Evolutionary conservation across 2,329 filamentous ascomycete genomes (phyloP), one percentile per base, ranked within the genome.

Genomic region (Amauroascus niger): DNA sequence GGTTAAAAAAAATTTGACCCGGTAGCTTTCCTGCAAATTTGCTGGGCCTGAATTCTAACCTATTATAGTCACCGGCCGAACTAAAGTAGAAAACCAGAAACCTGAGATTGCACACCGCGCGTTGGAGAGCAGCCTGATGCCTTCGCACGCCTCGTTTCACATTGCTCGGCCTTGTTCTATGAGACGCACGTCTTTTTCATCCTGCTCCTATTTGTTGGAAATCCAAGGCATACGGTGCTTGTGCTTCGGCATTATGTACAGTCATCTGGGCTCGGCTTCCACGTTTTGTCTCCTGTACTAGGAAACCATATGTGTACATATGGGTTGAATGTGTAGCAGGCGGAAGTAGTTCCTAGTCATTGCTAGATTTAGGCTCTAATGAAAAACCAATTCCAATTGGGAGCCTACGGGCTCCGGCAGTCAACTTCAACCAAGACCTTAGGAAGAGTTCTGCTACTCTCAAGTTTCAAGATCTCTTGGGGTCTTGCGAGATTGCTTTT

Each of bases 321-420:
- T 45, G 41, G 43, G 51, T 28, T 26, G n/a, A 35, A 13, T 45
- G 13, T 26, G 35, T 48, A 48, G 51, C 30, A 30, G 48, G 16
- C 20, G 35, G 32, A 32, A 46, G 41, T 52, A 26, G 40, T 52
- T 46, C 30, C 37, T 52, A 52, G 37, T 43, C 48, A n/a, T 37
- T 37, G 39, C n/a, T 48, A 49, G 45, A 53, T 41, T 26, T 53
- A 53, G 32, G 35, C 51, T 41, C 9, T 47, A 53, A 53, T 53
- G 16, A 41, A 49, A 48, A 16, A n/a, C n/a, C 16, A 32, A 48
- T 20, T 48, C 22, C 20, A 22, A 22, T 20, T 39, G 7, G 44
- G 51, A 35, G 51, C 51, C 44, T 49, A 30, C 44, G 44, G 51
- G 44, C 44, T 53, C 51, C 16, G 24, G 24, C 33, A 16, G n/a